Conservation (phyloP, 148 eudicot species). For the Nepenthes mirabilis region DNA sequence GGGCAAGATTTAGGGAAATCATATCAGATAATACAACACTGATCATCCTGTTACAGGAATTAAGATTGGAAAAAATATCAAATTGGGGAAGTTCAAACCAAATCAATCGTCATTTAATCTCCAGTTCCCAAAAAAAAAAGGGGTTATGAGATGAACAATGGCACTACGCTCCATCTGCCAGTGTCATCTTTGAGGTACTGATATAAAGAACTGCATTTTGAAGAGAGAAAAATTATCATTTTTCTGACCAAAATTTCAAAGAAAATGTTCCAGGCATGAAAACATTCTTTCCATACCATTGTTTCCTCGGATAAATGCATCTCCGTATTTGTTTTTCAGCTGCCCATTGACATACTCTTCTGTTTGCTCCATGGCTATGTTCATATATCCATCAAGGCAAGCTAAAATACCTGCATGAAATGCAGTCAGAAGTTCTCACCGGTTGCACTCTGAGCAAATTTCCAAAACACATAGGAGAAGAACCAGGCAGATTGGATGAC, state of each 20-base stretch:
- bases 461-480: no score
- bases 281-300: slow-evolving; percentile 37
- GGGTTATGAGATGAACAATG: no score
- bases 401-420: slow-evolving; percentile 67
- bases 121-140: no score
- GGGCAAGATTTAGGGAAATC: no score
- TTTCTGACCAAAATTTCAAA: background rate
- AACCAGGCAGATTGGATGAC: no score
- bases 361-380: slow-evolving; percentile 98
- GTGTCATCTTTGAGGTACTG: slow-evolving; percentile 79
- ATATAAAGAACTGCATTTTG: slow-evolving; percentile 76
- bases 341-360: slow-evolving; percentile 97
- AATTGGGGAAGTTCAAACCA: no score
- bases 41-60: no score
- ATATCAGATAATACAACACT: no score
- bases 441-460: no score
- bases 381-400: slow-evolving; percentile 97
- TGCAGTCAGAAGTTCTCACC: no score
- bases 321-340: slow-evolving; percentile 88
- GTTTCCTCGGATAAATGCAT: slow-evolving; percentile 94
- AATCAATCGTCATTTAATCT: no score
- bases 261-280: background rate
- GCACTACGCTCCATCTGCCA: slow-evolving; percentile 67
- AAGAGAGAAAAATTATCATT: background rate
- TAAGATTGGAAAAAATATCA: no score